Conservation (phyloP, 2,329 filamentous ascomycete genomes). For the Periconia macrospinosa region DNA sequence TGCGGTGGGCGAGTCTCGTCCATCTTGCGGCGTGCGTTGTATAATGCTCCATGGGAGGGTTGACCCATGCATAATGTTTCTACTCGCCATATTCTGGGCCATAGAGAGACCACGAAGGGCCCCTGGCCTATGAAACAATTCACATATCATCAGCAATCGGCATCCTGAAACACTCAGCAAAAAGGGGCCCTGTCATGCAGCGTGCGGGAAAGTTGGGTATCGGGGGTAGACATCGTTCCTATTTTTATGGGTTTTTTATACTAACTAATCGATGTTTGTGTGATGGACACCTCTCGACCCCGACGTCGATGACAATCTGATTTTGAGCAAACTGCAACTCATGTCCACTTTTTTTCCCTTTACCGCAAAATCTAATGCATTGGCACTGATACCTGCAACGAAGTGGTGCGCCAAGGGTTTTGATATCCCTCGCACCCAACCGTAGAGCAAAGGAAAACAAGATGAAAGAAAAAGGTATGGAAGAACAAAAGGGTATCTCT, state of each 20-base stretch:
- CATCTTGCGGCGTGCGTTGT: slow-evolving; percentile 22
- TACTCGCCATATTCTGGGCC: slow-evolving; percentile 17
- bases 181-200: slow-evolving; percentile 11
- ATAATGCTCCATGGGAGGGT: slow-evolving; percentile 7
- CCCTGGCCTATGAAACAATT: slow-evolving; percentile 16
- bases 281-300: slow-evolving; percentile 31
- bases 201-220: slow-evolving; percentile 1
- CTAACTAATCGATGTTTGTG: slow-evolving; percentile 34
- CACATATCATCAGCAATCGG: slow-evolving; percentile 6
- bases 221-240: slow-evolving; percentile 22
- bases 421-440: slow-evolving; percentile 10
- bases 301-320: slow-evolving; percentile 36
- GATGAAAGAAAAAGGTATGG: slow-evolving; percentile 12
- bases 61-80: slow-evolving; percentile 13
- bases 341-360: slow-evolving; percentile 4
- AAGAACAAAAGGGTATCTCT: slow-evolving; percentile 41
- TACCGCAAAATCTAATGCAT: slow-evolving; percentile 15
- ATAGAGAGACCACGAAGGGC: not conserved
- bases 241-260: slow-evolving; percentile 29
- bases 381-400: slow-evolving; percentile 1
- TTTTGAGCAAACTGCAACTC: slow-evolving; percentile 15
- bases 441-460: not conserved
- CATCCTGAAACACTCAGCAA: slow-evolving; percentile 31
- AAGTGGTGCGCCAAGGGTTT: not conserved
- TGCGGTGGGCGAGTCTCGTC: slow-evolving; percentile 12